A percentile compares a stretch with the other conserved stretches of the same genome.
Evolutionary conservation across 768 basidiomycete genomes (phyloP).

Genomic region (Macrolepiota fuliginosa): DNA sequence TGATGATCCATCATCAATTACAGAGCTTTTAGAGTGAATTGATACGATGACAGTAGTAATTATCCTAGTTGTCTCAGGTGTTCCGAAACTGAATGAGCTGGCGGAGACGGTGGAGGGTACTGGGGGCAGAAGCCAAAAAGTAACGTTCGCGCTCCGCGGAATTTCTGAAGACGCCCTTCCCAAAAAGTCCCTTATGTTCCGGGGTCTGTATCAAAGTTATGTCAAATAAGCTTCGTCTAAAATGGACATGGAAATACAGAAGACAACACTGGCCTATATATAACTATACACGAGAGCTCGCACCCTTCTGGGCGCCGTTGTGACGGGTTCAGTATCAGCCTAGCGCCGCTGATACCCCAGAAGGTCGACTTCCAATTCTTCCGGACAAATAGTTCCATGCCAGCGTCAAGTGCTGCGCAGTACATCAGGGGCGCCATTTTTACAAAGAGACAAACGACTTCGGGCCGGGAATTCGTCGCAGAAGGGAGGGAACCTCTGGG

Average conservation of each 20-base stretch:
- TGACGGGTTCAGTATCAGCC: background rate
- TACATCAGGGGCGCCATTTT: background rate
- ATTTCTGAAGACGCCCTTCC: background rate
- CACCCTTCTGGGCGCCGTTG: background rate
- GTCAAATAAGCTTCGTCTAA: constrained; percentile 8
- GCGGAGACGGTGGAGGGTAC: background rate
- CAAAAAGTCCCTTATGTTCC: background rate
- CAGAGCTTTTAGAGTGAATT: background rate
- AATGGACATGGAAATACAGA: background rate
- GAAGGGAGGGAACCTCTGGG: background rate
- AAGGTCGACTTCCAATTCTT: background rate
- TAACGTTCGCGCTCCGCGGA: background rate
- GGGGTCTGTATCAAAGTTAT: background rate
- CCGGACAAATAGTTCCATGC: background rate
- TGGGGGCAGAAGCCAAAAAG: background rate
- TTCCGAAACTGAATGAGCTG: background rate
- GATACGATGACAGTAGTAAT: background rate
- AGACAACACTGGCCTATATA: constrained; percentile 5
- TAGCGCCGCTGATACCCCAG: background rate
- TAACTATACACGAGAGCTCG: background rate
- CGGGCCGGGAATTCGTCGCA: background rate
- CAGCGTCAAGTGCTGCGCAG: background rate
- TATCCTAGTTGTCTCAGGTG: background rate
- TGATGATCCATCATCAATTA: constrained; percentile 1
- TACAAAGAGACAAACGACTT: background rate